phyloP scores from a whole-genome alignment of 23 red algal genomes.

The Gracilaria caudata region DNA sequence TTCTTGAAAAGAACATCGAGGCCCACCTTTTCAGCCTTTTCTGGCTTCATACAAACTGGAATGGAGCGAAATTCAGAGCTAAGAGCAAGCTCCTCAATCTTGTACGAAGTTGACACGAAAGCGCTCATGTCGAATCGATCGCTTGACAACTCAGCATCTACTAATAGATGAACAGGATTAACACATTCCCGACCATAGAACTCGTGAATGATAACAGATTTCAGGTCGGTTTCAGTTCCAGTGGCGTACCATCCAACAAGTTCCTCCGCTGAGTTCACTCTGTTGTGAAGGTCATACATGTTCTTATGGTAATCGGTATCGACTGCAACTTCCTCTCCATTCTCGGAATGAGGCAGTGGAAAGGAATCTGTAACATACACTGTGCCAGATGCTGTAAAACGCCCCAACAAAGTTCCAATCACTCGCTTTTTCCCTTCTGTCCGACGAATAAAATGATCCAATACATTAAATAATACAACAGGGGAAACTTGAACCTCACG shows the following conservation, averaged over 20 bases:
- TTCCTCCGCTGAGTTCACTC: conserved; percentile 68
- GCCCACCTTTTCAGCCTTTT: conserved; percentile 77
- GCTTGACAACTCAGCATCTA: conserved; percentile 69
- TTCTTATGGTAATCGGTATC: conserved; percentile 83
- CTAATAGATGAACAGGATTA: conserved; percentile 83
- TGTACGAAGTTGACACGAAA: conserved; percentile 79
- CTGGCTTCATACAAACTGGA: conserved; percentile 65
- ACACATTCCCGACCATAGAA: conserved; percentile 83
- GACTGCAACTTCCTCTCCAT: conserved; percentile 75
- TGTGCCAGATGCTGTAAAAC: conserved; percentile 44
- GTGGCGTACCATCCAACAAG: conserved; percentile 93
- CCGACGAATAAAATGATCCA: conserved; percentile 80
- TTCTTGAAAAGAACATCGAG: conserved; percentile 85
- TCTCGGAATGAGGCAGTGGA: conserved; percentile 84
- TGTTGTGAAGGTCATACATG: conserved; percentile 74
- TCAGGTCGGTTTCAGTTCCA: conserved; percentile 76
- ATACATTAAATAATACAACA: conserved; percentile 80
- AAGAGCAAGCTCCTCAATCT: conserved; percentile 75
- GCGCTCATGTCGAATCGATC: conserved; percentile 64
- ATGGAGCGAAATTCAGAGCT: conserved; percentile 82
- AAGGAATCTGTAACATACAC: conserved; percentile 82
- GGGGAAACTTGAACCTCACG: conserved; percentile 78
- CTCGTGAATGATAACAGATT: conserved; percentile 93
- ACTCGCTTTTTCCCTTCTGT: conserved; percentile 69
- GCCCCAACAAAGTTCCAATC: conserved; percentile 83